phyloP scores from a whole-genome alignment of 306 rosid genomes.

The Comarum palustre region DNA sequence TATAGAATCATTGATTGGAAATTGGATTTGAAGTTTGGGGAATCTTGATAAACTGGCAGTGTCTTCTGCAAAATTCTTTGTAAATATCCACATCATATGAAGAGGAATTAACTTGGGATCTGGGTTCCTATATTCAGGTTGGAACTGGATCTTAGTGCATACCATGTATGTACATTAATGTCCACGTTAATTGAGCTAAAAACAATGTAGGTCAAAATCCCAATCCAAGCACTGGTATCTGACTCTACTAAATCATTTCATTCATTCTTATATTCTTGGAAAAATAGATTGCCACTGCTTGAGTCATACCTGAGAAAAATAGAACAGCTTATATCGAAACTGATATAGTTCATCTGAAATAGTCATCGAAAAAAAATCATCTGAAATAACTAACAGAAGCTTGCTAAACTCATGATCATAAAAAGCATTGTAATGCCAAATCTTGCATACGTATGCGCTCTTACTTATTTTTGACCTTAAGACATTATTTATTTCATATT shows the following conservation, averaged over 20 bases:
- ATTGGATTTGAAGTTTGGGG: background rate
- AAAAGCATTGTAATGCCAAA: background rate
- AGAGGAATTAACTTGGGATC: background rate
- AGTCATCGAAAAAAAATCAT: too few species aligned
- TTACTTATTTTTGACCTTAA: background rate
- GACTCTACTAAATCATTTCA: background rate
- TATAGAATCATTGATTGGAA: conserved; percentile 10
- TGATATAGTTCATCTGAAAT: background rate
- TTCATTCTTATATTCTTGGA: background rate
- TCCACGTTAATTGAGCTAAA: background rate
- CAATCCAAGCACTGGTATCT: background rate
- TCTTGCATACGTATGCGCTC: background rate
- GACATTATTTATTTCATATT: background rate
- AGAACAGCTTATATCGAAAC: background rate
- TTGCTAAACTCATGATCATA: background rate
- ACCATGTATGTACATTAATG: background rate
- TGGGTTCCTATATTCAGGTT: background rate
- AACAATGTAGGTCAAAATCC: background rate
- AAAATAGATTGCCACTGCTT: background rate
- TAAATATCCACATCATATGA: background rate
- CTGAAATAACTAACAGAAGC: background rate
- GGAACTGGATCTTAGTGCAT: background rate
- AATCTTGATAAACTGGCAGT: conserved; percentile 2
- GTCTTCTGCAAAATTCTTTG: background rate
- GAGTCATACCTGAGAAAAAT: background rate